Base-by-base conservation (phyloP, 2,329 filamentous ascomycete genomes). In the Drechslerella stenobrocha region DNA sequence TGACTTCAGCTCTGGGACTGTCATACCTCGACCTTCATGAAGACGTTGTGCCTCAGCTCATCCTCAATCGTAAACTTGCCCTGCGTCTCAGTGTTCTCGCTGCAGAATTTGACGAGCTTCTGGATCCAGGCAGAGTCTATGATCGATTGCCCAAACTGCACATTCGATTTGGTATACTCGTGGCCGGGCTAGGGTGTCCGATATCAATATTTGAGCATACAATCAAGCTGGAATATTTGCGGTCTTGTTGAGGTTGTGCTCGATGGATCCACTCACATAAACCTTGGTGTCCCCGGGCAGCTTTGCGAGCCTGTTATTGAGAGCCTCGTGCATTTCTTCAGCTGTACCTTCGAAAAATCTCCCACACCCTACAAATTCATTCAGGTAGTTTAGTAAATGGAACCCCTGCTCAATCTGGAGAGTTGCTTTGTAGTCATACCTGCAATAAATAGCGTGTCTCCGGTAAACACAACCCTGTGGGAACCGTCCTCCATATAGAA, bases 101-200 rank as follows among this genome's bases (percentile, higher is more conserved):
- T 88, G 37, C 72, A 73, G 76, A 90, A 96, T 0, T 82, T 80
- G 71, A 88, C 80, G 28, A 98, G 81, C 73, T 86, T 87, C 80
- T 88, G 85, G 70, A 96, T 84, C 0, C 88, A 81, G 48, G 88
- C 85, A 40, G 83, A 87, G 73, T 89, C 84, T 58, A 87, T 79
- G 13, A 97, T 87, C 1, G 86, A 87, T 64, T 87, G 78, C 47
- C 84, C 86, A 75, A 98, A 98, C 76, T 90, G 90, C 74, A 93
- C 90, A 74, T 98, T 98, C 52, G 87, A 83, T 77, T 93, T 96
- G n/a, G 93, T 98, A 79, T 98, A 98, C 77, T 97, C 93, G 74
- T 98, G 93, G 87, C 92, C 69, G 20, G 61, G 13, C 6, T 70
- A 20, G 70, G 32, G 72, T 42, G n/a, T 15, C 35, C 34, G 28